phyloP scores from a whole-genome alignment of 2,329 filamentous ascomycete species.

The Amylocarpus encephaloides region DNA sequence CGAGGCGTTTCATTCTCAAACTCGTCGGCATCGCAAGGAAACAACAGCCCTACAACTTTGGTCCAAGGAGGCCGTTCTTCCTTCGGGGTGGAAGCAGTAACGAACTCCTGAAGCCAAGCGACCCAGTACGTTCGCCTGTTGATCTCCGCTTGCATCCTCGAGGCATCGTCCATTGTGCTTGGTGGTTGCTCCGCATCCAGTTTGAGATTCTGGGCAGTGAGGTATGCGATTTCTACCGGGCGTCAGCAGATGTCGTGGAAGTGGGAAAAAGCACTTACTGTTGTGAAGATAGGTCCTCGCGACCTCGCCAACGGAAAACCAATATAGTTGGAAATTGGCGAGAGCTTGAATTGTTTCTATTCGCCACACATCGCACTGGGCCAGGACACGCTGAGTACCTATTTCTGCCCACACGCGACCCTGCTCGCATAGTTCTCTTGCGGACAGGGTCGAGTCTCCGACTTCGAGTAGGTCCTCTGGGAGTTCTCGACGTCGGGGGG shows the following conservation, averaged over 20 bases:
- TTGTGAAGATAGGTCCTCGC: constrained; percentile 13
- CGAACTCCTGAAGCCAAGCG: constrained; percentile 11
- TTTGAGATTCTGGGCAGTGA: constrained; percentile 8
- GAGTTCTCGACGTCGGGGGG: not conserved
- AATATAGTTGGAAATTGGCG: constrained; percentile 16
- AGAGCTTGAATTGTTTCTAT: constrained; percentile 16
- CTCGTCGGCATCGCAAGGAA: constrained; percentile 15
- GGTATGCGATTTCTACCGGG: constrained; percentile 11
- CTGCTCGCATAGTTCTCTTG: constrained; percentile 7
- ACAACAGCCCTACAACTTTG: constrained; percentile 9
- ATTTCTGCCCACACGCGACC: constrained; percentile 16
- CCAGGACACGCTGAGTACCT: constrained; percentile 8
- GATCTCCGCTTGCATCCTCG: constrained; percentile 6
- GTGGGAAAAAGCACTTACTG: constrained; percentile 8
- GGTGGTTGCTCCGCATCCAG: constrained; percentile 4
- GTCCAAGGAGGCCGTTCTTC: constrained; percentile 13
- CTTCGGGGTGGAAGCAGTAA: constrained; percentile 10
- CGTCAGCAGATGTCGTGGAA: not conserved
- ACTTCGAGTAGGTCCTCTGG: constrained; percentile 4
- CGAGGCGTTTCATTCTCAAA: constrained; percentile 6
- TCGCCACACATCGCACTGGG: constrained; percentile 14
- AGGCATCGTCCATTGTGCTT: not conserved
- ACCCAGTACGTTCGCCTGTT: constrained; percentile 15
- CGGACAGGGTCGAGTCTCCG: constrained; percentile 5
- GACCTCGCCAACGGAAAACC: constrained; percentile 13